Base-by-base conservation (phyloP, 2,329 filamentous ascomycete genomes). In the Calcarisporium arbuscula region DNA sequence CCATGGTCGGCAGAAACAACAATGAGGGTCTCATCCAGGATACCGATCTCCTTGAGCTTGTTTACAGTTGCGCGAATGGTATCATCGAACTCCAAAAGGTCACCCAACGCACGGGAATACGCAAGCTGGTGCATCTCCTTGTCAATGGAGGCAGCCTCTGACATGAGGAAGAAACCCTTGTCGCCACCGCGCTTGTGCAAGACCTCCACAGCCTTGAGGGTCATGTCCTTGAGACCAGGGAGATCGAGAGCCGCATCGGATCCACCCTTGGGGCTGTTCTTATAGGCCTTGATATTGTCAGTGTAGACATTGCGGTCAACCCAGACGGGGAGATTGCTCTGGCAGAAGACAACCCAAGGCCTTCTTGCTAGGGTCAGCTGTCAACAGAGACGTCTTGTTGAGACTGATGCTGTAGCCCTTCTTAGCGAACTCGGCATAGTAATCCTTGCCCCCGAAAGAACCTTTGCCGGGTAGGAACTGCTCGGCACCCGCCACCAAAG, bases 41-140 rank as follows among this genome's bases (percentile, higher is more conserved):
- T 70, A 38, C 73, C 73, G 6, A 86, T 66, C 20, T 70, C 62
- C 49, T 76, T 68, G 28, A 94, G 78, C 53, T 85, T 80, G 30
- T 69, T 69, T 35, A 90, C 70, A 4, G 85, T 87, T 14, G 83
- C 83, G 34, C 78, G 78, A 47, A 94, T 66, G 5, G 86, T 88
- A 60, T 94, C 85, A 52, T 94, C 85, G 21, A 94, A 73, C 63
- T 94, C 86, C 26, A 94, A 75, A 2, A 94, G 76, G 49, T 94
- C 86, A 35, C 83, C 86, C 0, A 94, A 77, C 1, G 86, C 83
- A 35, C 86, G 83, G 61, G 92, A 84, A 56, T 92, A 92, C 64
- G 92, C 86, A 15, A 92, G 73, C 3, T 67, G 58, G 63, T 94
- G 86, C 85, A 94, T 92, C 70, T 86, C 82, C 70, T 94, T 94